Evolutionary conservation across 1,139 yeast species (phyloP), one percentile per base, ranked within the genome.

Genomic region (Kodamaea sp.): DNA sequence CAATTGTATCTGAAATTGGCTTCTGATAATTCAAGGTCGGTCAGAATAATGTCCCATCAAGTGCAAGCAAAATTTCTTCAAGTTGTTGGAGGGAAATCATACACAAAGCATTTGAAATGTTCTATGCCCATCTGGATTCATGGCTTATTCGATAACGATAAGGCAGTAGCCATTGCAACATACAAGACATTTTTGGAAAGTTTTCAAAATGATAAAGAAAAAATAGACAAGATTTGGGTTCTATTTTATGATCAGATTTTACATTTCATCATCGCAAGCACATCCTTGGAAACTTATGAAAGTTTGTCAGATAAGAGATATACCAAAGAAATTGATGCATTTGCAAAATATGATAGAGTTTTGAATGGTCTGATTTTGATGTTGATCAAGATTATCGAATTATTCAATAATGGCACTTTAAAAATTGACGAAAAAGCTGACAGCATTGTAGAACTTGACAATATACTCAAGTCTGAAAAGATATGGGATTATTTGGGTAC

Each of bases 1-100:
- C 95, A 87, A 56, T 50, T 86, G 32, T 90, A 86, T 53, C 84
- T 96, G 1, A 87, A 88, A 53, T 62, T 89, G 31, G 74, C 92
- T 4, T 70, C 83, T 8, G 95, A 85, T 47, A 78, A 78, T 41
- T 78, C 90, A 3, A 76, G 84, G 49, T 62, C 65, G 11, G 87
- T 87, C 2, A 70, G 97, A 41, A 45, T 63, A 4, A 55, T 72
- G 27, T 60, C 87, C 4, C 95, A 88, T 54, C 79, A 73, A 44
- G 67, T 81, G 5, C 90, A 89, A 44, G 76, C 82, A 1, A 58
- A 58, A 25, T 59, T 65, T 35, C 55, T 70, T 39, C 47, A 53
- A 20, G 64, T 78, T 33, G 76, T 84, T 27, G 89, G 89, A 4
- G 87, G 84, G 42, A 73, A 71, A 42, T 65, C 75, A 12, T 70